phyloP scores from a whole-genome alignment of 768 basidiomycete species.

The Tremella yokohamensis region DNA sequence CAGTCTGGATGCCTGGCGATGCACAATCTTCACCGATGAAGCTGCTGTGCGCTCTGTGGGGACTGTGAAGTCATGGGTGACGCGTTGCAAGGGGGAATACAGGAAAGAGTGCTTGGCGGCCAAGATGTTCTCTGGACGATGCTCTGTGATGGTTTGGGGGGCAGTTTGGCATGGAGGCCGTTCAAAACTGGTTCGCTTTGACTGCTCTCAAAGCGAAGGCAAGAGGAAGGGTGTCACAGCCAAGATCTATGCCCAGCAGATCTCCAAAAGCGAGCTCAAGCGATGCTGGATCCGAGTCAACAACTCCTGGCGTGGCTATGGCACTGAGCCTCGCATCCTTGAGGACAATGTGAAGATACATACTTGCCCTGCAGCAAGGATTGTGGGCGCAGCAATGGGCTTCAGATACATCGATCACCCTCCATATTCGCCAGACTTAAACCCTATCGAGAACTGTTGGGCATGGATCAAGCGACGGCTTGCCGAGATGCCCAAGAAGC shows the following conservation, averaged over 20 bases:
- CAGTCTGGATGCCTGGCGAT: slow-evolving; percentile 9
- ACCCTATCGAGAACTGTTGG: slow-evolving; percentile 24
- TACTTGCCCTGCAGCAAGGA: slow-evolving; percentile 5
- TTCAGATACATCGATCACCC: slow-evolving; percentile 14
- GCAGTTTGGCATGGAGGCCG: slow-evolving; percentile 22
- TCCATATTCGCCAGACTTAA: slow-evolving; percentile 22
- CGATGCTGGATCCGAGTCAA: slow-evolving; percentile 13
- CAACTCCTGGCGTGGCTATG: slow-evolving; percentile 12
- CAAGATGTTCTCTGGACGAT: slow-evolving; percentile 9
- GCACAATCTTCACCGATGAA: slow-evolving; percentile 17
- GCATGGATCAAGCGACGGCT: slow-evolving; percentile 14
- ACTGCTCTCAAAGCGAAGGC: slow-evolving; percentile 12
- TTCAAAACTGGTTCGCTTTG: slow-evolving; percentile 18
- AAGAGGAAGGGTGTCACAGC: slow-evolving; percentile 19
- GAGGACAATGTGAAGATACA: slow-evolving; percentile 21
- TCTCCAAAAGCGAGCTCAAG: slow-evolving; percentile 18
- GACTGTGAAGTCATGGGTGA: slow-evolving; percentile 11
- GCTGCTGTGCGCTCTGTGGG: slow-evolving; percentile 4
- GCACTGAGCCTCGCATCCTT: slow-evolving; percentile 15
- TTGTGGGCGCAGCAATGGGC: slow-evolving; percentile 1
- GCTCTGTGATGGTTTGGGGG: slow-evolving; percentile 16
- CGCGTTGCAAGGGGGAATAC: slow-evolving; percentile 8
- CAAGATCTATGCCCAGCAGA: slow-evolving; percentile 20
- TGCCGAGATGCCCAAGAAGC: slow-evolving; percentile 6
- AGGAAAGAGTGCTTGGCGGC: slow-evolving; percentile 9